These are phyloP conservation scores for Botrytis tulipae DNA, from an alignment of 2,329 filamentous ascomycete species.

Conservation along the genomic window DNA sequence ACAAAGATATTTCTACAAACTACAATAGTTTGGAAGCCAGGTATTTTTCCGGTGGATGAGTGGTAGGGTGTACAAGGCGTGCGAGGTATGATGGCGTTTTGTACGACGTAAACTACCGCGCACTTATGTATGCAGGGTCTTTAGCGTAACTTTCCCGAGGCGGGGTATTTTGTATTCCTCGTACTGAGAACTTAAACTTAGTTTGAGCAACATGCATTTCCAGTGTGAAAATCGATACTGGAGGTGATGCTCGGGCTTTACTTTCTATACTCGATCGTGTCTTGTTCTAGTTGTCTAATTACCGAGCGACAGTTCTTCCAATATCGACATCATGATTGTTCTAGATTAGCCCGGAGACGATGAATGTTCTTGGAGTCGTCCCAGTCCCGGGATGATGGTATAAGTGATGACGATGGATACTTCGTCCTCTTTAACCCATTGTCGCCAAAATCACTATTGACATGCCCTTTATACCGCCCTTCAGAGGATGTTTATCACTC, in stretches of 20 bases:
- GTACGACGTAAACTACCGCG: background rate
- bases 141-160: background rate
- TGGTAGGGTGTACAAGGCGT: background rate
- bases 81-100: background rate
- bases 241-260: background rate
- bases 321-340: background rate
- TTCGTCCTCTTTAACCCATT: background rate
- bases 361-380: background rate
- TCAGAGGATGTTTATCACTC: background rate
- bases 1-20: background rate
- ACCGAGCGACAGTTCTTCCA: background rate
- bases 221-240: background rate
- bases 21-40: background rate
- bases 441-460: background rate
- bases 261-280: background rate
- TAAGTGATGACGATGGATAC: background rate
- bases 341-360: background rate
- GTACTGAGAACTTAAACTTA: background rate
- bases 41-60: conserved; percentile 1
- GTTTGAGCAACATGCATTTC: background rate
- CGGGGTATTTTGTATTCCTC: background rate
- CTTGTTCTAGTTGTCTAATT: background rate
- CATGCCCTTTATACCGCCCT: background rate
- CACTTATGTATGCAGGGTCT: background rate
- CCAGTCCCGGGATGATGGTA: background rate